Conservation (phyloP, 768 basidiomycete genomes). For the Amanita jacksonii region DNA sequence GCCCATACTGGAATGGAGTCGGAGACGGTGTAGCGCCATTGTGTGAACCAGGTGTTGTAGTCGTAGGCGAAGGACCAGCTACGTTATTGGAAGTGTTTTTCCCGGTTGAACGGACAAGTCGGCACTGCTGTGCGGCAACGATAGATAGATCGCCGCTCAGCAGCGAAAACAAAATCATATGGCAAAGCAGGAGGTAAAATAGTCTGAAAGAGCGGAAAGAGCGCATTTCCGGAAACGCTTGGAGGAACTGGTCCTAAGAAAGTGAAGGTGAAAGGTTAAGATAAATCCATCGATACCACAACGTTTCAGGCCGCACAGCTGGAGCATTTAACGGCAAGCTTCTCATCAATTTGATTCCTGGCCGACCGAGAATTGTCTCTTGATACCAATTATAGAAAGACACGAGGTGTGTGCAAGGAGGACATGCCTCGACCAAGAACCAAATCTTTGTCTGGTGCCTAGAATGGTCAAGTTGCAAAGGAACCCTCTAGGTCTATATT, state of each 20-base stretch:
- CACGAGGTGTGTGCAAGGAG: conserved; percentile 5
- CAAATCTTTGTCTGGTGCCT: too few relatives aligned
- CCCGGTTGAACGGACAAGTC: not conserved
- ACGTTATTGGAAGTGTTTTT: not conserved
- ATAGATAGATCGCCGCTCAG: conserved; percentile 1
- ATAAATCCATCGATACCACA: not conserved
- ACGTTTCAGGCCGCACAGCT: not conserved
- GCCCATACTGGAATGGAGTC: conserved; percentile 7
- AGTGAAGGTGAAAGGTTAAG: not conserved
- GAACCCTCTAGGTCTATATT: too few relatives aligned
- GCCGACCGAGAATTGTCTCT: not conserved
- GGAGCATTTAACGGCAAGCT: not conserved
- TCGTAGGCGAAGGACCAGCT: not conserved
- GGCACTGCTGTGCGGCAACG: conserved; percentile 4
- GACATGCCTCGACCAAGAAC: not conserved
- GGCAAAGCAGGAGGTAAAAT: conserved; percentile 1
- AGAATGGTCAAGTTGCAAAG: too few relatives aligned
- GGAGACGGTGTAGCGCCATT: not conserved
- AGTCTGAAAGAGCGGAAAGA: not conserved
- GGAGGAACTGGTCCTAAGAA: not conserved
- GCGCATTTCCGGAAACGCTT: conserved; percentile 1
- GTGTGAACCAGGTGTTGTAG: not conserved
- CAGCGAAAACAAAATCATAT: not conserved
- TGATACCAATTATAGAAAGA: not conserved
- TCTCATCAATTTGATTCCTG: not conserved